These are phyloP conservation scores for Exophiala lecanii-corni DNA, from an alignment of 2,329 filamentous ascomycete species.

Conservation along the genomic window DNA sequence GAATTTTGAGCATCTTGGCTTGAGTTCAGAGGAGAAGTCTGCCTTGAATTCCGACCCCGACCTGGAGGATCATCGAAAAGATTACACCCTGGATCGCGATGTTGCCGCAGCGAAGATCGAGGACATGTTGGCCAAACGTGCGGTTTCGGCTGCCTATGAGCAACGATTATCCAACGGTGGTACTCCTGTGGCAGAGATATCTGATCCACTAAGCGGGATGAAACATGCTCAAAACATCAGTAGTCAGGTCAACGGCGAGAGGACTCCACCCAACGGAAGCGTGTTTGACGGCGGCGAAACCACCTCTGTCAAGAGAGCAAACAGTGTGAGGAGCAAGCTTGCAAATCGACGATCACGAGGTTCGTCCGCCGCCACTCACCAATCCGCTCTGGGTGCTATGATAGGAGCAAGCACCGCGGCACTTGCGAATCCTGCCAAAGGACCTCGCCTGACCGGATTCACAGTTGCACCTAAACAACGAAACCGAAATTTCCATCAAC, in stretches of 20 bases:
- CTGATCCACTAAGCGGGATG: constrained; percentile 33
- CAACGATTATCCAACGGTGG: constrained; percentile 39
- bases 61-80: constrained; percentile 33
- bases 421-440: constrained; percentile 59
- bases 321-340: constrained; percentile 63
- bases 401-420: constrained; percentile 67
- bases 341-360: constrained; percentile 69
- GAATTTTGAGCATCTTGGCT: constrained; percentile 82
- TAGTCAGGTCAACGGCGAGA: constrained; percentile 47
- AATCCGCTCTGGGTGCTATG: constrained; percentile 64
- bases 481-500: constrained; percentile 87
- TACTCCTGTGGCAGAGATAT: constrained; percentile 33
- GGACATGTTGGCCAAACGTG: constrained; percentile 55
- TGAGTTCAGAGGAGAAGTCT: constrained; percentile 39
- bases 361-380: constrained; percentile 67
- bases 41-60: constrained; percentile 32
- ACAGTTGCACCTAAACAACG: constrained; percentile 94
- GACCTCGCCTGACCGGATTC: constrained; percentile 83
- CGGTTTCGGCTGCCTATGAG: constrained; percentile 58
- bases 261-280: constrained; percentile 62
- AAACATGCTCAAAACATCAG: constrained; percentile 25
- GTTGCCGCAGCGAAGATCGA: constrained; percentile 54
- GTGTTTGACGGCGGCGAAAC: constrained; percentile 61
- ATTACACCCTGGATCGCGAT: constrained; percentile 40
- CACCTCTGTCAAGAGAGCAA: constrained; percentile 54